Base-by-base conservation (phyloP, 1,284 basidiomycete species). In the Ganoderma resinaceum region DNA sequence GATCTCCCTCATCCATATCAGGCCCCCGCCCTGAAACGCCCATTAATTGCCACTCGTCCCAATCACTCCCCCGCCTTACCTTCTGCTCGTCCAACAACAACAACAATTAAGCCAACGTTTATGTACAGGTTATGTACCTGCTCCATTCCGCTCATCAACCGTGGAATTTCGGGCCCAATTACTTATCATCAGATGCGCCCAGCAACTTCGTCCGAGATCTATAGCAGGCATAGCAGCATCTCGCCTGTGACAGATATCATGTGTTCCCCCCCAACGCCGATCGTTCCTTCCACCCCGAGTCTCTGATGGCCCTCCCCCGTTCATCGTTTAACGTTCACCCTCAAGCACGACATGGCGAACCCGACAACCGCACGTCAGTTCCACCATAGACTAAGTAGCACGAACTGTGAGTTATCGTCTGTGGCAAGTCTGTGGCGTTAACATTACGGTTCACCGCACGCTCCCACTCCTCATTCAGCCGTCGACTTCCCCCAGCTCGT, bases 1-100 rank as follows among this genome's bases (percentile, higher is more conserved):
- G 46, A 52, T 52, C 46, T 46, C 43, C 62, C 65, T 53, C 62
- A 38, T 55, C 62, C 49, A 49, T 49, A 49, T 49, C 46, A 49
- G 23, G 46, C 11, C 58, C n/a, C 57, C 18, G 29, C 42, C 43
- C 35, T 29, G 61, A 33, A 49, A 29, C 52, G 52, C 52, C 6
- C 52, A 31, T 2, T 29, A 58, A n/a, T 16, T 12, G 38, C 26
- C 1, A 18, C 49, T 53, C 14, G 52, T 14, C 52, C 29, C 4
- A 5, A 58, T 31, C 33, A 35, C 14, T 16, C 20, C 14, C 33
- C 16, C 33, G 26, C 12, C 14, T 5, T 46, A 20, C 18, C 43
- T n/a, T 31, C 8, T 7, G 14, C 52, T 18, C 26, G 29, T 20
- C 29, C 49, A n/a, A 29, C 52, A 29, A 33, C 52, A 14, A 20